Evolutionary conservation across 345 rosid genomes (phyloP).

Genomic region (Citrus medica): DNA sequence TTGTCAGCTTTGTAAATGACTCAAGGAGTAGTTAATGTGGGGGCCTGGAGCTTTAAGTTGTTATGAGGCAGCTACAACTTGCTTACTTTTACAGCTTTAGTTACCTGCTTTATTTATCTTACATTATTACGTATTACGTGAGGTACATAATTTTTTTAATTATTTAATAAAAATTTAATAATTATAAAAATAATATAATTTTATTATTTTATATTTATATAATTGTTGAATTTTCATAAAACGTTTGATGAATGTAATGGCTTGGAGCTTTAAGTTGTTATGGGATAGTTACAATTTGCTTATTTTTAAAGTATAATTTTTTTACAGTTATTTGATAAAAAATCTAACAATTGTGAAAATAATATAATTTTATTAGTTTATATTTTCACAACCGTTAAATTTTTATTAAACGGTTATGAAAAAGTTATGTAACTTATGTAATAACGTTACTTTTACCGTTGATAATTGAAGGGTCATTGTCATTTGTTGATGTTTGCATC

Average conservation of each 20-base stretch:
- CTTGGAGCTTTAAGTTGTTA: too few species aligned
- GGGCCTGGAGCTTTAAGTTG: background rate
- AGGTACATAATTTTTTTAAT: too few species aligned
- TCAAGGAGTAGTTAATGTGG: slow-evolving; percentile 17
- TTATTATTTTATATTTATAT: too few species aligned
- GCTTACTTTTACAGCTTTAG: background rate
- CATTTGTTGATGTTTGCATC: background rate
- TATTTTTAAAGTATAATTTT: too few species aligned
- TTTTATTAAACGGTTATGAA: too few species aligned
- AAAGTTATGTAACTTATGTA: accelerated
- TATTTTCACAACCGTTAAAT: accelerated
- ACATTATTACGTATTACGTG: too few species aligned
- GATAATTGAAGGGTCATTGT: background rate
- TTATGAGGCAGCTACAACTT: background rate
- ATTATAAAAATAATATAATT: too few species aligned
- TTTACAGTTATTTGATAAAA: too few species aligned
- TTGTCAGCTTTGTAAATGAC: slow-evolving; percentile 10
- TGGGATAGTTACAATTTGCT: accelerated
- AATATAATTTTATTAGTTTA: too few species aligned
- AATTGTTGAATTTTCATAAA: accelerated
- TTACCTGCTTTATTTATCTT: too few species aligned
- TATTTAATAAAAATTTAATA: too few species aligned
- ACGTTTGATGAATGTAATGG: accelerated
- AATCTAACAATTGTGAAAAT: accelerated
- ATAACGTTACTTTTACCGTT: too few species aligned